Percentiles rank a stretch among this genome's conserved stretches.
Conservation (phyloP, 1,284 basidiomycete species). For the Cutaneotrichosporon sp. region DNA sequence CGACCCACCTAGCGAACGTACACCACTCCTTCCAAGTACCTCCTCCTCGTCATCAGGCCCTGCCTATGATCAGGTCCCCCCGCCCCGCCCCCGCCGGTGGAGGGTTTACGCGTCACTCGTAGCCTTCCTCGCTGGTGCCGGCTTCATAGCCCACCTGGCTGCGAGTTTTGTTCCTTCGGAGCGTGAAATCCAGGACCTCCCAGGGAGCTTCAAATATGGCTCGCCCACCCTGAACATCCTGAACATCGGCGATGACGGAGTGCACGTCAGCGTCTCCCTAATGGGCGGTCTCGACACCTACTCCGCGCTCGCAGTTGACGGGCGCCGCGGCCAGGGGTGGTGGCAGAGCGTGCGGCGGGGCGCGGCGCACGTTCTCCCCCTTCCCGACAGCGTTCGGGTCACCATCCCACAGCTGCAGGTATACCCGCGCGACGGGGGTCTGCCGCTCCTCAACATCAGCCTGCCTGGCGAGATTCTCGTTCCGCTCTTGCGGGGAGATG, state of each 20-base stretch:
- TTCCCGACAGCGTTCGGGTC: slow-evolving; percentile 25
- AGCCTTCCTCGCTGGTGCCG: slow-evolving; percentile 28
- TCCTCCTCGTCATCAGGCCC: background rate
- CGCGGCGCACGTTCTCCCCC: slow-evolving; percentile 28
- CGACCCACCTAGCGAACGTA: slow-evolving; percentile 24
- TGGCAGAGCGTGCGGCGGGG: slow-evolving; percentile 43
- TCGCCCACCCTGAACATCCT: slow-evolving; percentile 34
- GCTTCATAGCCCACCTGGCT: slow-evolving; percentile 39
- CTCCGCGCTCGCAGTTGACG: slow-evolving; percentile 36
- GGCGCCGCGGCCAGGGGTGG: slow-evolving; percentile 39
- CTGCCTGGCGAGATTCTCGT: slow-evolving; percentile 31
- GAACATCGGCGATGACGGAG: slow-evolving; percentile 44
- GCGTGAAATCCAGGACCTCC: slow-evolving; percentile 8
- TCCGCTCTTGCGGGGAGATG: slow-evolving; percentile 33
- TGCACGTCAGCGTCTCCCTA: slow-evolving; percentile 42
- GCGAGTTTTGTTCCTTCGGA: slow-evolving; percentile 32
- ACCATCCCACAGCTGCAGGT: slow-evolving; percentile 22
- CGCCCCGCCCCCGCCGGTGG: slow-evolving; percentile 8
- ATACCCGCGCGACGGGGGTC: slow-evolving; percentile 5
- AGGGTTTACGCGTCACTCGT: slow-evolving; percentile 30
- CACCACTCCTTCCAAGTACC: slow-evolving; percentile 15
- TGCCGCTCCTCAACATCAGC: slow-evolving; percentile 33
- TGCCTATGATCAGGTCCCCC: background rate
- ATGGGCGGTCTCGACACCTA: slow-evolving; percentile 47
- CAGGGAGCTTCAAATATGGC: slow-evolving; percentile 13